Evolutionary conservation across 495 filamentous ascomycete genomes (phyloP).

Genomic region (Penicillium daleae): DNA sequence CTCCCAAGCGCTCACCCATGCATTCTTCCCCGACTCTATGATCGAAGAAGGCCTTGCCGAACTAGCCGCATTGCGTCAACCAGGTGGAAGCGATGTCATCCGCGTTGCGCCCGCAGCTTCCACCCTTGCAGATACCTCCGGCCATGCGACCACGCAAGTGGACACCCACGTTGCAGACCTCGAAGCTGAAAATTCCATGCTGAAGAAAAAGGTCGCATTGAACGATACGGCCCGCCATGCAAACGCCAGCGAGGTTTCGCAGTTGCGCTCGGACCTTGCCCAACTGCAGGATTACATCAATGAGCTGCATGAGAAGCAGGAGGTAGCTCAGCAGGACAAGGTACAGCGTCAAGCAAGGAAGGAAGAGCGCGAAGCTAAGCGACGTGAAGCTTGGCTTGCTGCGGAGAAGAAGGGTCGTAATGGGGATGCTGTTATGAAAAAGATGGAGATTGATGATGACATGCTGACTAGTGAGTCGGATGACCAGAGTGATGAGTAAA

Average conservation of each 20-base stretch:
- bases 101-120: conserved; percentile 16
- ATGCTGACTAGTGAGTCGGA: conserved; percentile 43
- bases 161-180: conserved; percentile 40
- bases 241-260: conserved; percentile 42
- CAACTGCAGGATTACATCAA: conserved; percentile 48
- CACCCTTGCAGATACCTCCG: conserved; percentile 12
- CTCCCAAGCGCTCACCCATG: conserved; percentile 53
- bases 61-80: conserved; percentile 44
- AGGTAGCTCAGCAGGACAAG: conserved; percentile 40
- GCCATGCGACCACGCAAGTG: conserved; percentile 29
- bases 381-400: conserved; percentile 50
- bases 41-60: conserved; percentile 61
- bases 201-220: conserved; percentile 45
- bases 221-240: conserved; percentile 45
- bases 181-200: conserved; percentile 39
- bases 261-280: conserved; percentile 42
- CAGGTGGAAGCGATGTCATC: conserved; percentile 18
- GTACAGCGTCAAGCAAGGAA: conserved; percentile 45
- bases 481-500: conserved; percentile 44
- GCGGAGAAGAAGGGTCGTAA: conserved; percentile 51
- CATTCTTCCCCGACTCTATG: conserved; percentile 55
- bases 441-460: conserved; percentile 43
- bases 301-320: conserved; percentile 46
- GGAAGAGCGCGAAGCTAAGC: conserved; percentile 43
- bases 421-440: conserved; percentile 43